Percentiles rank a stretch among this genome's conserved stretches.
phyloP scores from a whole-genome alignment of 495 filamentous ascomycete genomes.

The Xylaria scruposa region DNA sequence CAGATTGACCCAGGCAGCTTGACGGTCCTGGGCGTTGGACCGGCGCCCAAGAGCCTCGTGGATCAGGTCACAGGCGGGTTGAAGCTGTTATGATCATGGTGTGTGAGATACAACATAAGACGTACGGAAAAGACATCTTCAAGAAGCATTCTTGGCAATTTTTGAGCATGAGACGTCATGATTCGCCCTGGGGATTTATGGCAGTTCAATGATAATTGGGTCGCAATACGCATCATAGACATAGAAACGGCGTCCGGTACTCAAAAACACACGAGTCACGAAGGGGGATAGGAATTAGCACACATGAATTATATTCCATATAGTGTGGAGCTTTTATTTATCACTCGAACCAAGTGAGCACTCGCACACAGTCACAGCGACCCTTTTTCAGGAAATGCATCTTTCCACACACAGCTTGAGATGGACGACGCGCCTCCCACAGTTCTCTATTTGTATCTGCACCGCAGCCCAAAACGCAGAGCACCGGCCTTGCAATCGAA shows the following conservation, averaged over 20 bases:
- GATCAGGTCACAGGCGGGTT: constrained; percentile 86
- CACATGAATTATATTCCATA: constrained; percentile 1
- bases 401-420: neutral
- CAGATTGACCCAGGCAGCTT: constrained; percentile 93
- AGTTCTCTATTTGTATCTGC: neutral
- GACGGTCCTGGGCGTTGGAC: constrained; percentile 88
- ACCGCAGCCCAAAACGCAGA: neutral
- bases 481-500: neutral
- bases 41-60: constrained; percentile 85
- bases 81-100: constrained; percentile 72
- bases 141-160: neutral
- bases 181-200: neutral
- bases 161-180: neutral
- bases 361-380: neutral
- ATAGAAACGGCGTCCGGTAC: constrained; percentile 13
- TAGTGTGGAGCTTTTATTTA: neutral
- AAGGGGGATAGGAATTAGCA: neutral
- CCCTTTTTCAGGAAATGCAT: neutral
- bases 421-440: neutral
- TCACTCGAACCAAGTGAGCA: neutral
- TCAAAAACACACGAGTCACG: neutral
- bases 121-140: neutral
- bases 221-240: constrained; percentile 10
- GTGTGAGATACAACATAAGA: neutral
- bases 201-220: neutral